Evolutionary conservation across 2,329 filamentous ascomycete genomes (phyloP), one percentile per base, ranked within the genome.

Genomic region (Verticillium nonalfalfae): DNA sequence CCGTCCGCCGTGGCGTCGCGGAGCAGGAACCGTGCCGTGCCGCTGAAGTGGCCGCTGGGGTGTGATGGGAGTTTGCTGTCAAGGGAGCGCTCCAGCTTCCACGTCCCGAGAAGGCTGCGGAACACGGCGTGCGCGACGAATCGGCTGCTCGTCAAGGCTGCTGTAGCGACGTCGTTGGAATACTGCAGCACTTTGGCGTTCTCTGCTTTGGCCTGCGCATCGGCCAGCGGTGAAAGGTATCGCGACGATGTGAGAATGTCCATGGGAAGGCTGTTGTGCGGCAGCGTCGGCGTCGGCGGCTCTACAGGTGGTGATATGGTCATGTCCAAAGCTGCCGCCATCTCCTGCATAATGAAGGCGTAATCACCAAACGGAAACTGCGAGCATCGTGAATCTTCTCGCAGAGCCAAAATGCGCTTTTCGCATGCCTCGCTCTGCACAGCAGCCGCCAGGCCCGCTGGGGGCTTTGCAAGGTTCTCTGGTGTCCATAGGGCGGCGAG

Each of bases 301-400:
- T 64, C 68, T 15, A 74, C 74, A 0, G 74, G 68, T n/a, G 66
- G 70, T 15, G 66, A 70, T 35, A 75, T 81, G 35, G 69, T 72
- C 9, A 92, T 77, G 0, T 76, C 79, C 2, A 91, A 76, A 0
- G 85, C 82, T 2, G 79, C 72, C 13, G 86, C 79, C 62, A 93
- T 86, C 13, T 89, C 84, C 66, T 92, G 86, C 80, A 94, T 88
- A 13, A 94, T 74, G 63, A 87, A 93, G 7, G 86, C 74, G 71
- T 93, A 94, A 72, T 96, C 91, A 10, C 87, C 88, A 88, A 94
- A 93, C 40, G 90, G 91, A 67, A 93, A 95, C 67, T 95, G 91
- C 63, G 72, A 89, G 66, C 75, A 74, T 6, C 78, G 81, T 10
- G 74, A 79, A 66, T 83, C 81, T 26, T 68, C 68, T 13, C 88